These are phyloP conservation scores for Zygoascus meyerae DNA, from an alignment of 1,139 yeast genomes.

Conservation along the genomic window DNA sequence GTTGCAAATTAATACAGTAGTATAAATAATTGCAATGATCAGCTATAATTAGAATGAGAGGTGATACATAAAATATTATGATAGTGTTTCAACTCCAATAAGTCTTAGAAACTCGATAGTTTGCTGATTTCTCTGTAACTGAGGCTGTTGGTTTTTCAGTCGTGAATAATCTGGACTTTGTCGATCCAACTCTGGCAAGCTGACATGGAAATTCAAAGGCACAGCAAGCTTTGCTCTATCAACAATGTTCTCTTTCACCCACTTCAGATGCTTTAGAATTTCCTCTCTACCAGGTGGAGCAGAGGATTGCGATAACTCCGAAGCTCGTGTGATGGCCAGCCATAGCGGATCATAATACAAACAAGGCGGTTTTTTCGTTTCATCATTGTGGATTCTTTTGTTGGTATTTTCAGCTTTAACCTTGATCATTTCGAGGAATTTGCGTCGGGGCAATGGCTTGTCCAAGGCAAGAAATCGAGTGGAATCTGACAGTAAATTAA, in stretches of 20 bases:
- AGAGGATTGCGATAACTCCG: conserved; percentile 21
- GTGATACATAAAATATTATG: neutral
- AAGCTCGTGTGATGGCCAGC: conserved; percentile 34
- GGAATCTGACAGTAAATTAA: neutral
- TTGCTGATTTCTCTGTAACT: conserved; percentile 21
- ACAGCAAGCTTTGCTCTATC: conserved; percentile 15
- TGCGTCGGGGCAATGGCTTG: conserved; percentile 64
- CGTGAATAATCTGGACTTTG: conserved; percentile 1
- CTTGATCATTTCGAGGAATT: conserved; percentile 44
- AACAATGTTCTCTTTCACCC: conserved; percentile 31
- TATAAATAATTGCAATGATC: too few species aligned
- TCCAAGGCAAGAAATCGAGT: conserved; percentile 68
- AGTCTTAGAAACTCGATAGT: conserved; percentile 24
- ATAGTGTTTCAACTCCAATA: conserved; percentile 5
- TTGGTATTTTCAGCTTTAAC: conserved; percentile 26
- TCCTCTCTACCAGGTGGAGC: conserved; percentile 9
- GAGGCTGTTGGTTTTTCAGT: conserved; percentile 16
- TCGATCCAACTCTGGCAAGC: conserved; percentile 8
- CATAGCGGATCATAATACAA: conserved; percentile 36
- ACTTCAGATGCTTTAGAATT: conserved; percentile 22
- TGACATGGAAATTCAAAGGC: conserved; percentile 18
- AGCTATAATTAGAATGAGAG: neutral
- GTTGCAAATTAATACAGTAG: too few species aligned
- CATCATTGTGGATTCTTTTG: conserved; percentile 8
- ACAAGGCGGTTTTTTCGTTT: neutral